These are phyloP conservation scores for Proliferodiscus dingleyae DNA, from an alignment of 2,329 filamentous ascomycete species.

Conservation along the genomic window DNA sequence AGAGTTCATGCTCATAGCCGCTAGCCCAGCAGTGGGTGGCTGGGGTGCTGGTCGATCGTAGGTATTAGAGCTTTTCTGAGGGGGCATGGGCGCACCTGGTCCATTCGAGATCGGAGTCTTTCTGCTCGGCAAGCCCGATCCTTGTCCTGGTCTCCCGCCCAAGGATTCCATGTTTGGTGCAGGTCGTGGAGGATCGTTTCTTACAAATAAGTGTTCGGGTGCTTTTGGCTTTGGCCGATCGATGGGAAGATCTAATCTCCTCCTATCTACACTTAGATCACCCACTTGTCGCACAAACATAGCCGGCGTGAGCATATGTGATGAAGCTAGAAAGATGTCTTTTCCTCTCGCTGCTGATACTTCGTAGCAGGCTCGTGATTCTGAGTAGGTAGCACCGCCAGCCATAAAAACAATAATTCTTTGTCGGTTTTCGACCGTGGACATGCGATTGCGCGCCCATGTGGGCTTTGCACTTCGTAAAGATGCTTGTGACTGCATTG, in stretches of 20 bases:
- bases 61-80: conserved; percentile 20
- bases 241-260: conserved; percentile 72
- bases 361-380: conserved; percentile 86
- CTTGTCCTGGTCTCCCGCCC: conserved; percentile 6
- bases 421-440: conserved; percentile 75
- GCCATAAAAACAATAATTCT: conserved; percentile 92
- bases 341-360: conserved; percentile 65
- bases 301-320: conserved; percentile 85
- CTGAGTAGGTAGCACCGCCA: conserved; percentile 89
- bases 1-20: conserved; percentile 24
- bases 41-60: conserved; percentile 20
- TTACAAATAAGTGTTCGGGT: conserved; percentile 81
- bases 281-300: conserved; percentile 79
- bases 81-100: conserved; percentile 21
- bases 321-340: conserved; percentile 84
- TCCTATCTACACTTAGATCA: conserved; percentile 71
- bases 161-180: conserved; percentile 23
- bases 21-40: conserved; percentile 27
- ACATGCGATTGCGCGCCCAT: conserved; percentile 80
- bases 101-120: conserved; percentile 27
- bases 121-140: conserved; percentile 14
- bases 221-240: conserved; percentile 77
- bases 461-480: conserved; percentile 89
- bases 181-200: conserved; percentile 49
- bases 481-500: conserved; percentile 60